Evolutionary conservation across 257 asterid species (phyloP).

Genomic region (Rauvolfia tetraphylla): DNA sequence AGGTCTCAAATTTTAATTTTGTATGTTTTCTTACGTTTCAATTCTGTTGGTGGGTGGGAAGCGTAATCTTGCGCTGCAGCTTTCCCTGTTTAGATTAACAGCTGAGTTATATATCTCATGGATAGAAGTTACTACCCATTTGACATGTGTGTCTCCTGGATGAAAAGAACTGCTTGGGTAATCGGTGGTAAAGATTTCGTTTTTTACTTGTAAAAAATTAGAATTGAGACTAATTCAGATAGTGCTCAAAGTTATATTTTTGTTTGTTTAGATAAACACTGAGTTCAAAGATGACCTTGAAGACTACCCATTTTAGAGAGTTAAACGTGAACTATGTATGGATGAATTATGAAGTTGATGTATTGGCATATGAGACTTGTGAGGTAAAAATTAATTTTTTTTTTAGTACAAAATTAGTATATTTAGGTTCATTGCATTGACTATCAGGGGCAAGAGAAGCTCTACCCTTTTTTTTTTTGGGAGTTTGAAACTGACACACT

Average conservation of each 20-base stretch:
- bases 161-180: background rate
- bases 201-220: background rate
- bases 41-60: background rate
- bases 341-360: background rate
- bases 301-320: background rate
- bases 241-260: background rate
- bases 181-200: background rate
- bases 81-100: background rate
- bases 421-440: no score
- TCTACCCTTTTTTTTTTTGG: no score
- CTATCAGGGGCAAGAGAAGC: no score
- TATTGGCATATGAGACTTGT: no score
- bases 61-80: background rate
- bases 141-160: no score
- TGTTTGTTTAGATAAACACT: background rate
- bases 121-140: no score
- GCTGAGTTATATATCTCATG: no score
- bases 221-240: background rate
- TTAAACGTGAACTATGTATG: background rate
- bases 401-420: no score
- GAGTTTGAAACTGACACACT: background rate
- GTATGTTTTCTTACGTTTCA: background rate
- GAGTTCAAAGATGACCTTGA: background rate
- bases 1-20: background rate
- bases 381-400: no score